Conservation (phyloP, 306 rosid species). For the Pyrus betulifolia region DNA sequence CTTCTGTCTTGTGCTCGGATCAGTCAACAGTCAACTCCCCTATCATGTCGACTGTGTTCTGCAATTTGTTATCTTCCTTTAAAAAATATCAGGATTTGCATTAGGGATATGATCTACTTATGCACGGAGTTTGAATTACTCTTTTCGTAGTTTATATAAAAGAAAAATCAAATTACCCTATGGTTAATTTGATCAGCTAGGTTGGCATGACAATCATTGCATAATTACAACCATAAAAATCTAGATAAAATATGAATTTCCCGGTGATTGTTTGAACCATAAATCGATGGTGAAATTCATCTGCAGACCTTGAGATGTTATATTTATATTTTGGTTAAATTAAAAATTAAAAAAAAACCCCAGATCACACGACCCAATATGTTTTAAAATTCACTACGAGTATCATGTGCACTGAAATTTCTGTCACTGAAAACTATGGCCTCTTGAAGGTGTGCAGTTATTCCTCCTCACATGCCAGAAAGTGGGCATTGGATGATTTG, state of each 20-base stretch:
- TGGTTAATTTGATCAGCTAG: constrained; percentile 10
- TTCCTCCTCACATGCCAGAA: constrained; percentile 46
- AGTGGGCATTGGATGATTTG: constrained; percentile 9
- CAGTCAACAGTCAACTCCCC: not conserved
- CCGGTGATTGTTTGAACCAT: constrained; percentile 11
- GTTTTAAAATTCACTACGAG: constrained; percentile 6
- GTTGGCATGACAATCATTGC: constrained; percentile 36
- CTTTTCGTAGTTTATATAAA: too few relatives aligned
- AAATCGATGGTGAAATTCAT: constrained; percentile 7
- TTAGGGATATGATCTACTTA: too few relatives aligned
- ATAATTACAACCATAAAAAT: constrained; percentile 26
- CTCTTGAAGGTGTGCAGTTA: constrained; percentile 40
- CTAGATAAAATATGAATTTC: constrained; percentile 6
- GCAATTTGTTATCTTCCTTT: not conserved
- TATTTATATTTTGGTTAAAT: not conserved
- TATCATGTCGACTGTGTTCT: not conserved
- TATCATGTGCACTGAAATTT: constrained; percentile 46
- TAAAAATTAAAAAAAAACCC: not conserved
- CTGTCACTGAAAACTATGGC: constrained; percentile 39
- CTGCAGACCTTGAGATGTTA: constrained; percentile 22
- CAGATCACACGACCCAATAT: constrained; percentile 28
- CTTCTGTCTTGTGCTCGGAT: not conserved
- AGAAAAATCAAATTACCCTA: not conserved
- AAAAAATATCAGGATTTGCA: not conserved
- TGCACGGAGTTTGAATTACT: too few relatives aligned